Base-by-base conservation (phyloP, 2,329 filamentous ascomycete genomes). In the Torrubiella hemipterigena region DNA sequence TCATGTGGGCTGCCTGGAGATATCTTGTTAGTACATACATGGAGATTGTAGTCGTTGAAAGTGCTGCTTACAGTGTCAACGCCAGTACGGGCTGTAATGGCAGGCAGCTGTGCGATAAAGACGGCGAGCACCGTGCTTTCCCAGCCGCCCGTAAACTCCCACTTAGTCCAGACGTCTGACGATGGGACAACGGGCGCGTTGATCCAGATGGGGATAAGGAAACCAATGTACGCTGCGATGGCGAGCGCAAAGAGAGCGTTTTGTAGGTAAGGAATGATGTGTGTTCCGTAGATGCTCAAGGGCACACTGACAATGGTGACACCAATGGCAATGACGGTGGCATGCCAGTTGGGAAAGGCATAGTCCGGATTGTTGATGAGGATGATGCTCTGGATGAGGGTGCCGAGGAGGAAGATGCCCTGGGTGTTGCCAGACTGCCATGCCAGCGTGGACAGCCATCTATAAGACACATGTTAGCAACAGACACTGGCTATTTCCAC, bases 391-490 rank as follows among this genome's bases (percentile, higher is more conserved):
- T 40, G 39, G 11, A 40, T 34, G n/a, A 42, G 21, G 2, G 38
- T 40, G 12, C 35, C 39, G 3, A 35, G 33, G 15, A 36, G 30
- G 3, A 40, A 31, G 15, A 40, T 19, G 26, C 39, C 39, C 6
- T 21, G 23, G 12, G 35, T 35, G 10, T 40, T 40, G 5, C 39
- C 39, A 3, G 38, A 33, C 22, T 40, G 39, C 39, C 36, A 38
- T 6, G 39, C 39, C 8, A 42, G 30, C 13, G 35, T 37, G 3
- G 38, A 42, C 4, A 30, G 36, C 39, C 39, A 42, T 12, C 38
- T 42, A 26, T 11, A 3, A 17, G 16, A 5, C 9, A 12, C 10
- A 8, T 10, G 11, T 15, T 21, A n/a, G 17, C 3, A n/a, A n/a
- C n/a, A n/a, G n/a, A n/a, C n/a, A n/a, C n/a, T n/a, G n/a, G n/a